Evolutionary conservation across 2,329 filamentous ascomycete species (phyloP).

Genomic region (Scolecobasidium constrictum): DNA sequence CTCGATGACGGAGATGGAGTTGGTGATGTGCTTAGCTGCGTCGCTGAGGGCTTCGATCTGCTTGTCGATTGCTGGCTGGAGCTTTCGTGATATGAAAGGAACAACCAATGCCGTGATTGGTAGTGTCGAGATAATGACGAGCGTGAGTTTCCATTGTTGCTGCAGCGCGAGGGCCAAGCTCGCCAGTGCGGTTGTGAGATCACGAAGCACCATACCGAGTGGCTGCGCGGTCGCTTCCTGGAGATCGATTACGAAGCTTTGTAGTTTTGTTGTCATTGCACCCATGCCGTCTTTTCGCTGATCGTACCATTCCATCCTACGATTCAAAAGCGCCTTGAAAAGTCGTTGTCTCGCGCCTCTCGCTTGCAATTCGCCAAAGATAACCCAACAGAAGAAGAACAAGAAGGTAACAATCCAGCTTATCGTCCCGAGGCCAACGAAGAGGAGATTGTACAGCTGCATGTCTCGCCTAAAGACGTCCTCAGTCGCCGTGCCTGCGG

Average conservation of each 20-base stretch:
- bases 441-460: conserved; percentile 21
- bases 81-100: conserved; percentile 53
- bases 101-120: conserved; percentile 24
- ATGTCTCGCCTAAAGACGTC: conserved; percentile 39
- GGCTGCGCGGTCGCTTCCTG: conserved; percentile 72
- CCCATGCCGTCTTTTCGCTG: conserved; percentile 57
- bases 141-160: conserved; percentile 73
- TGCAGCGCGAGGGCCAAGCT: conserved; percentile 64
- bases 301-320: conserved; percentile 78
- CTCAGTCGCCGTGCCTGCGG: conserved; percentile 39
- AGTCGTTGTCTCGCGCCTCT: conserved; percentile 50
- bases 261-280: conserved; percentile 59
- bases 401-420: conserved; percentile 57
- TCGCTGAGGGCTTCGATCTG: conserved; percentile 58
- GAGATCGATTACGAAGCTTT: conserved; percentile 76
- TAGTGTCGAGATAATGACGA: conserved; percentile 61
- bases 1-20: conserved; percentile 64
- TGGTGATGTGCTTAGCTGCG: conserved; percentile 61
- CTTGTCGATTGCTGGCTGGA: conserved; percentile 54
- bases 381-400: conserved; percentile 61
- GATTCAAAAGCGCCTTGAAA: conserved; percentile 58
- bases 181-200: conserved; percentile 51
- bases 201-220: conserved; percentile 57
- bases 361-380: conserved; percentile 74
- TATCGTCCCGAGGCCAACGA: conserved; percentile 51